Percentiles rank a stretch among this genome's conserved stretches.
These are phyloP conservation scores for Thermothielavioides terrestris DNA, from an alignment of 495 filamentous ascomycete genomes.

Conservation along the genomic window DNA sequence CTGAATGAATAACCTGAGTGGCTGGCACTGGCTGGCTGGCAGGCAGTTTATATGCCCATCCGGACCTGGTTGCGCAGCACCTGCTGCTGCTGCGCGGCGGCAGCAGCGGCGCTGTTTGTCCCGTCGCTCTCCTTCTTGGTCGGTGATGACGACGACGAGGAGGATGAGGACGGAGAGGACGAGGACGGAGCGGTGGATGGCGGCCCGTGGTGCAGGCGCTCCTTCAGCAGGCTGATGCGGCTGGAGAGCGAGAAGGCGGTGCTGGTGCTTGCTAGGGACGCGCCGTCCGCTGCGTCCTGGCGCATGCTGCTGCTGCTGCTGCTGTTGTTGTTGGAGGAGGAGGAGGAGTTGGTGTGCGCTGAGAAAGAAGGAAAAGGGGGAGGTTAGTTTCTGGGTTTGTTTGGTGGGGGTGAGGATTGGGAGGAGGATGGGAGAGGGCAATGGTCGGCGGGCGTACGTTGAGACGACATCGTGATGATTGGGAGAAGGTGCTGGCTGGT, in stretches of 20 bases:
- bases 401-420: too few species aligned
- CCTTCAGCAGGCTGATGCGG: constrained; percentile 16
- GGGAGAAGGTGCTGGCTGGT: too few species aligned
- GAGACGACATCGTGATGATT: too few species aligned
- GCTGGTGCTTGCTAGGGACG: constrained; percentile 9
- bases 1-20: too few species aligned
- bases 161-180: neutral
- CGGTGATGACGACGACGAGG: too few species aligned
- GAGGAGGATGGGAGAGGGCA: too few species aligned
- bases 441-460: too few species aligned
- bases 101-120: too few species aligned
- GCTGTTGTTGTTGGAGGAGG: neutral
- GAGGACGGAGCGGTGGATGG: too few species aligned
- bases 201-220: constrained; percentile 5
- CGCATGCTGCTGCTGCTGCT: constrained; percentile 2
- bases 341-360: too few species aligned
- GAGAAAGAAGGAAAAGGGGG: too few species aligned
- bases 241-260: constrained; percentile 14
- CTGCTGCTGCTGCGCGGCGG: neutral
- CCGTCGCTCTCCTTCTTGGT: neutral
- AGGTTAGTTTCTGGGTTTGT: too few species aligned
- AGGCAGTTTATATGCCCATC: constrained; percentile 9
- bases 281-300: neutral
- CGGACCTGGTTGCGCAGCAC: constrained; percentile 16
- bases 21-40: neutral